Conservation (phyloP, 306 rosid genomes). For the Amphicarpaea edgeworthii region DNA sequence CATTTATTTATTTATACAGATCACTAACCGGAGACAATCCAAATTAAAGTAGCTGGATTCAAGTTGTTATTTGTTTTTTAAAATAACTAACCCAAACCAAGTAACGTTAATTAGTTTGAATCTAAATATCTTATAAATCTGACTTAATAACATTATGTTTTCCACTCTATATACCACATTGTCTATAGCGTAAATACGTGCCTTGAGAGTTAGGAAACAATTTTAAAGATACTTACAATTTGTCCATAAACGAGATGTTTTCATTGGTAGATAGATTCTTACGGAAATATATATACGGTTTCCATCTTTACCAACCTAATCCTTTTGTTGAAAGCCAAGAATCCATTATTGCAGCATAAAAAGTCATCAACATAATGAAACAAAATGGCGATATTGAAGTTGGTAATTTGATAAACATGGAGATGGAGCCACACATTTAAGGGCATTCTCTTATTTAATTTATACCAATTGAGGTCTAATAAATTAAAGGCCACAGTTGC, state of each 20-base stretch:
- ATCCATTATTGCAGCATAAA: conserved; percentile 14
- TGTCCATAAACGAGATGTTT: neutral
- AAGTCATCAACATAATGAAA: conserved; percentile 37
- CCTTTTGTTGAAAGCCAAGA: neutral
- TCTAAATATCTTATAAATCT: too few species aligned
- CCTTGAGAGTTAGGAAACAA: neutral
- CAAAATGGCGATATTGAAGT: conserved; percentile 21
- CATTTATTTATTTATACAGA: too few species aligned
- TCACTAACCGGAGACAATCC: too few species aligned
- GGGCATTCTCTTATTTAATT: conserved; percentile 1
- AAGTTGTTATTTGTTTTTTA: too few species aligned
- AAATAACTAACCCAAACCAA: too few species aligned
- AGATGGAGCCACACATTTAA: conserved; percentile 16
- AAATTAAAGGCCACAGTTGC: neutral
- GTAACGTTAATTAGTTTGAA: too few species aligned
- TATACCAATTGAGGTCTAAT: conserved; percentile 24
- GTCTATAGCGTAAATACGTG: too few species aligned
- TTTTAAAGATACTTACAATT: neutral
- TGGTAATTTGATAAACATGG: conserved; percentile 22
- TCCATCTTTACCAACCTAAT: neutral
- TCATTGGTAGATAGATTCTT: neutral
- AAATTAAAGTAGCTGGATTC: too few species aligned
- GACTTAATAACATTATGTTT: too few species aligned
- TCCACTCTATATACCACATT: too few species aligned
- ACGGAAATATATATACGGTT: neutral